phyloP scores from a whole-genome alignment of 2,329 filamentous ascomycete genomes.

The Trichophyton verrucosum region DNA sequence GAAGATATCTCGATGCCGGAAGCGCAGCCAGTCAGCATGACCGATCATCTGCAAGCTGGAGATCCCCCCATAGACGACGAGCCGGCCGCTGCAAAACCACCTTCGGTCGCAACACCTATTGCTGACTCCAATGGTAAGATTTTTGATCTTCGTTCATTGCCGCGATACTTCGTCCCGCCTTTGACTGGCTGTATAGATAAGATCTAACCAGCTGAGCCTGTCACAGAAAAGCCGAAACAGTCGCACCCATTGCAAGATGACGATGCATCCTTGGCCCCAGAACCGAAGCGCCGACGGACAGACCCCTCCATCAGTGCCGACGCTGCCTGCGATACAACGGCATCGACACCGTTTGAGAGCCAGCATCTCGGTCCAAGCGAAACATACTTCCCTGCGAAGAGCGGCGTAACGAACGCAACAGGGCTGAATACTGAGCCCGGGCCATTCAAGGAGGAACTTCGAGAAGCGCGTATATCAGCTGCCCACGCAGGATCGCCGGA shows the following conservation, averaged over 20 bases:
- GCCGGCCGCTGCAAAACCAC: conserved; percentile 18
- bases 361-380: background rate
- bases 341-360: too few species aligned
- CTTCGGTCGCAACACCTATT: conserved; percentile 18
- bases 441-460: conserved; percentile 4
- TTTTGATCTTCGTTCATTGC: background rate
- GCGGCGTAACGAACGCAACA: background rate
- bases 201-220: background rate
- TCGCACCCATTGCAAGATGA: conserved; percentile 23
- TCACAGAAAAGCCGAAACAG: conserved; percentile 16
- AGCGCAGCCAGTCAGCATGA: background rate
- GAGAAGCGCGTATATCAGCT: conserved; percentile 16
- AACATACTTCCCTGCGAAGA: background rate
- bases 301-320: conserved; percentile 21
- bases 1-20: background rate
- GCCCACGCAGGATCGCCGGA: conserved; percentile 5
- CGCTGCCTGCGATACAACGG: conserved; percentile 4
- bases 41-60: conserved; percentile 10
- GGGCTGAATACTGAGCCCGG: background rate
- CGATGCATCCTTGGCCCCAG: conserved; percentile 23
- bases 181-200: background rate
- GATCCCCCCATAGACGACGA: background rate
- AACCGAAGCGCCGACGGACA: conserved; percentile 31
- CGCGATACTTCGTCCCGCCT: background rate
- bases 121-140: conserved; percentile 26